Percentiles rank a stretch among this genome's conserved stretches.
Conservation (phyloP, 768 basidiomycete genomes). For the Steccherinum ochraceum region DNA sequence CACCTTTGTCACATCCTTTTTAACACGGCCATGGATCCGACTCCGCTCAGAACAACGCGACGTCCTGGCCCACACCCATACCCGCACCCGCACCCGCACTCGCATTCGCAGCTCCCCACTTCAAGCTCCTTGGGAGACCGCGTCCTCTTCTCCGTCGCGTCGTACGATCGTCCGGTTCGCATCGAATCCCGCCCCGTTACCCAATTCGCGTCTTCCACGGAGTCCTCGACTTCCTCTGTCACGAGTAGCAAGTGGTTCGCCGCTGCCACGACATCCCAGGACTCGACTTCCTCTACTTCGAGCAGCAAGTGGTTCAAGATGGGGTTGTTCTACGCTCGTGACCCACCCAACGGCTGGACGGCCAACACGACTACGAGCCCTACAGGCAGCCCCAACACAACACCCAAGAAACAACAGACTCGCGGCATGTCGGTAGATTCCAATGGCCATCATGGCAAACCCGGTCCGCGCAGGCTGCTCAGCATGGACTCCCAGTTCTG, state of each 20-base stretch:
- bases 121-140: not conserved
- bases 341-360: not conserved
- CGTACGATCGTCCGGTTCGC: slow-evolving; percentile 3
- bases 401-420: not conserved
- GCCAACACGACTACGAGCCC: too few relatives aligned
- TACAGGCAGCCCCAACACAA: too few relatives aligned
- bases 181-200: not conserved
- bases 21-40: not conserved
- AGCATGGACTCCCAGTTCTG: not conserved
- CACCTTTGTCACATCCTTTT: too few relatives aligned
- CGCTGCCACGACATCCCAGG: not conserved
- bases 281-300: not conserved
- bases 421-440: not conserved
- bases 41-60: too few relatives aligned
- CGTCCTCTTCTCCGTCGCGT: not conserved
- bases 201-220: not conserved
- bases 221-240: not conserved
- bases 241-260: not conserved
- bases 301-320: not conserved
- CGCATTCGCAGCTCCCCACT: too few relatives aligned
- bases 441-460: too few relatives aligned
- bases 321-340: not conserved
- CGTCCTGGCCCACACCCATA: too few relatives aligned
- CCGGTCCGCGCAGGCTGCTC: not conserved
- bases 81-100: too few relatives aligned